Conservation (phyloP, 495 filamentous ascomycete genomes). For the Neurospora pannonica region DNA sequence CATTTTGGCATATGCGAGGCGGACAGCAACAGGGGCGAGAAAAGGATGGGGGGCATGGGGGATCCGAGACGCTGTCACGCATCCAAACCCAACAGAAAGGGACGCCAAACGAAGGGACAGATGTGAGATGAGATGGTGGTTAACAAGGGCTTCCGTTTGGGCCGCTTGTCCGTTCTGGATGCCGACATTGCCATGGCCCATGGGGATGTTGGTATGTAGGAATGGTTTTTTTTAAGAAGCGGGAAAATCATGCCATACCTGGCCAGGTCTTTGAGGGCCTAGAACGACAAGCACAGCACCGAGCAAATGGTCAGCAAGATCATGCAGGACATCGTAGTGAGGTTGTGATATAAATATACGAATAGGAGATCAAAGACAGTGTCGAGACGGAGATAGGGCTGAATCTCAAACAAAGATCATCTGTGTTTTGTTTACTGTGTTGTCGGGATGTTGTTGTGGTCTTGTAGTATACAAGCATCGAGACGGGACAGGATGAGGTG, state of each 20-base stretch:
- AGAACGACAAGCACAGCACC: slow-evolving; percentile 7
- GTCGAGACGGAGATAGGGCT: not conserved
- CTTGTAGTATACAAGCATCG: not conserved
- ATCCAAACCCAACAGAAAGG: not conserved
- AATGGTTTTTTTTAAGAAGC: slow-evolving; percentile 5
- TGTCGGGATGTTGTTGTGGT: not conserved
- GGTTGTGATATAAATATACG: not conserved
- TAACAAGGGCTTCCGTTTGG: not conserved
- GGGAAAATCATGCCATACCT: slow-evolving; percentile 29
- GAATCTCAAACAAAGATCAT: not conserved
- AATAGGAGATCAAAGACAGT: slow-evolving; percentile 1
- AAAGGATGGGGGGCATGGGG: not conserved
- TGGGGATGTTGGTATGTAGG: slow-evolving; percentile 5
- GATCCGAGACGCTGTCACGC: not conserved
- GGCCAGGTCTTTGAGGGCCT: slow-evolving; percentile 39
- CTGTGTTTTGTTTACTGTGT: not conserved
- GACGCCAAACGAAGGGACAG: not conserved
- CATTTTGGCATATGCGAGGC: not conserved
- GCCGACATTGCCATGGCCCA: not conserved
- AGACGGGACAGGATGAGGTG: too few species aligned
- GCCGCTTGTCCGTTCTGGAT: not conserved
- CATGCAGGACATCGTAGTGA: not conserved
- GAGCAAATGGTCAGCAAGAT: slow-evolving; percentile 2
- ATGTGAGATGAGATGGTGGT: not conserved
- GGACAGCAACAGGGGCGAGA: not conserved